Base-by-base conservation (phyloP, 2,329 filamentous ascomycete species). In the Phyllachora maydis region DNA sequence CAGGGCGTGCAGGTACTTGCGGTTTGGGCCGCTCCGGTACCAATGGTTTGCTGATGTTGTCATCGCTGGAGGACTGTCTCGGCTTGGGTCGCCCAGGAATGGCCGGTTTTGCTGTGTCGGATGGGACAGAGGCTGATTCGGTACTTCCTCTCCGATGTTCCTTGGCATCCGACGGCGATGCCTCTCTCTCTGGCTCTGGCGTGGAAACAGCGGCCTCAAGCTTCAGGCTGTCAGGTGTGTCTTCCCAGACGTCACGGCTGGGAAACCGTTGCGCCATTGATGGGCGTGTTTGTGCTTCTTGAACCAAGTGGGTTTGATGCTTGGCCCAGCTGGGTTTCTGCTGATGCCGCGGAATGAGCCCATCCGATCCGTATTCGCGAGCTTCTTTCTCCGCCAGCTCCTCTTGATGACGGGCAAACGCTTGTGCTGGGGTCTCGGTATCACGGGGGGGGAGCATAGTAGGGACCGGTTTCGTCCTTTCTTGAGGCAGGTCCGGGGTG, bases 201-300 rank as follows among this genome's bases (percentile, higher is more conserved):
- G 45, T 56, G 19, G 46, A 56, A 23, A 90, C 70, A 1, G 74
- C 83, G 0, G 83, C 76, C 38, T 82, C 69, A 11, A 90, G 61
- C 32, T 75, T 62, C 27, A 77, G 63, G 38, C 78, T 85, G 36
- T 91, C 81, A 2, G 85, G 85, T 0, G 66, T 71, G 43, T 95
- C 85, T 50, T 95, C 85, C 85, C 85, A 93, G 19, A 93, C 69
- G 47, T 95, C 85, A 26, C 70, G 69, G 42, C 83, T 92, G 0
- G 85, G 85, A 44, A 95, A 95, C 8, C 81, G 68, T 24, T 72
- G 69, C 28, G 67, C 56, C 34, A 62, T 41, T 10, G 53, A 54
- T 4, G 72, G 64, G 12, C 72, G 55, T 8, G 47, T n/a, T n/a
- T n/a, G n/a, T n/a, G n/a, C n/a, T n/a, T n/a, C n/a, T n/a, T n/a